Conservation (phyloP, 208 protist species). For the Crithidia brevicula region DNA sequence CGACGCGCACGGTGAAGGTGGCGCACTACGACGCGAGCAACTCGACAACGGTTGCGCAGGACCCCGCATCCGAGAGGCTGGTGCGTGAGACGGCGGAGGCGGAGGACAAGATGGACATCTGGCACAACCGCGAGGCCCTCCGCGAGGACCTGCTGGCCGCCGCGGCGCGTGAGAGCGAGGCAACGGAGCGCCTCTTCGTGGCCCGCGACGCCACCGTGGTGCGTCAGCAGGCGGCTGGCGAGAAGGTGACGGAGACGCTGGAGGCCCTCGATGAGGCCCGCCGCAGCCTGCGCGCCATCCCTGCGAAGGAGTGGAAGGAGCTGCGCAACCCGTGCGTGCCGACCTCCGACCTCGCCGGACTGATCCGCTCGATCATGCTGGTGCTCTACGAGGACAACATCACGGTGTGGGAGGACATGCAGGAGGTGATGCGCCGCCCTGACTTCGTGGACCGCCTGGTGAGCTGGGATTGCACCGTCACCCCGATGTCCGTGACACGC, state of each 20-base stretch:
- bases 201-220: conserved; percentile 53
- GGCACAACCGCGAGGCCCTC: conserved; percentile 61
- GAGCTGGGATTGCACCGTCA: conserved; percentile 67
- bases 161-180: conserved; percentile 49
- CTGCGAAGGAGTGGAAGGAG: conserved; percentile 59
- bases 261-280: conserved; percentile 58
- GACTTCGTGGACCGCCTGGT: conserved; percentile 72
- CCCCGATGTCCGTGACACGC: conserved; percentile 59
- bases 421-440: conserved; percentile 51
- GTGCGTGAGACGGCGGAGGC: conserved; percentile 46
- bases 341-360: conserved; percentile 28
- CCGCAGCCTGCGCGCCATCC: conserved; percentile 36
- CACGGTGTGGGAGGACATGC: conserved; percentile 56
- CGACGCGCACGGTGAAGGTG: conserved; percentile 58
- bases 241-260: conserved; percentile 38
- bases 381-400: conserved; percentile 71
- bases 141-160: conserved; percentile 47
- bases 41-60: conserved; percentile 27
- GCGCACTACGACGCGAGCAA: conserved; percentile 63
- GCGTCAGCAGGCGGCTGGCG: conserved; percentile 44
- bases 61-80: conserved; percentile 49
- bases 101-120: conserved; percentile 43
- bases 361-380: conserved; percentile 67
- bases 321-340: conserved; percentile 42
- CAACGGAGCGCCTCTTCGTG: conserved; percentile 51